These are phyloP conservation scores for Durio zibethinus DNA, from an alignment of 345 rosid species.

Conservation along the genomic window DNA sequence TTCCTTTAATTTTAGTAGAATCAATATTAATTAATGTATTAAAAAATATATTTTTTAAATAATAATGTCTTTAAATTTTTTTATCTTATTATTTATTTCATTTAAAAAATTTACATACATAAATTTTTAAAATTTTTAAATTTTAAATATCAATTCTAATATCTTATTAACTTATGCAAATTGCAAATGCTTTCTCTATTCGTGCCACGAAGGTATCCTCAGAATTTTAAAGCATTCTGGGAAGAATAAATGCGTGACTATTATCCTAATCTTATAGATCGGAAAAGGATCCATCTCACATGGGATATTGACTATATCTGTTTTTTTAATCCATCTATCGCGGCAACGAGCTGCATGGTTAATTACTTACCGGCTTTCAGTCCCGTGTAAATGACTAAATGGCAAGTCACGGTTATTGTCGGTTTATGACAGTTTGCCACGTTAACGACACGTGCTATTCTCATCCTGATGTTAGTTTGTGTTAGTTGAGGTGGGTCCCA, in stretches of 20 bases:
- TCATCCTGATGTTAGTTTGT: not conserved
- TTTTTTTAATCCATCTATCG: not conserved
- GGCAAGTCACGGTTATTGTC: slow-evolving; percentile 30
- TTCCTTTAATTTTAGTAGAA: no score
- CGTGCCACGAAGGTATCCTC: not conserved
- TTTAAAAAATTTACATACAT: no score
- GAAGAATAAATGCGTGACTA: not conserved
- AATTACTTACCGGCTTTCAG: not conserved
- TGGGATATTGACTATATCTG: not conserved
- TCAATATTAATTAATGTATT: no score
- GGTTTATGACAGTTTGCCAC: slow-evolving; percentile 38
- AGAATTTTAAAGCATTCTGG: not conserved
- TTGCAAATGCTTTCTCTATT: no score
- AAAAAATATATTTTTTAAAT: no score
- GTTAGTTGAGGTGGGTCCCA: slow-evolving; percentile 17
- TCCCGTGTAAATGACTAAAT: not conserved
- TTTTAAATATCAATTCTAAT: no score
- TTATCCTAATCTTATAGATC: not conserved
- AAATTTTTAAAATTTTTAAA: no score
- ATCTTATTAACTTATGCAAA: no score
- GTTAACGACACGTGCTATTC: slow-evolving; percentile 42
- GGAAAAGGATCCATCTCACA: not conserved
- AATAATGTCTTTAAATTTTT: no score
- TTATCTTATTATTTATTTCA: no score
- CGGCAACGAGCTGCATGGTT: not conserved